Percentiles rank a stretch among this genome's conserved stretches.
These are phyloP conservation scores for Candida sonorensis DNA, from an alignment of 805 yeast species.

Conservation along the genomic window DNA sequence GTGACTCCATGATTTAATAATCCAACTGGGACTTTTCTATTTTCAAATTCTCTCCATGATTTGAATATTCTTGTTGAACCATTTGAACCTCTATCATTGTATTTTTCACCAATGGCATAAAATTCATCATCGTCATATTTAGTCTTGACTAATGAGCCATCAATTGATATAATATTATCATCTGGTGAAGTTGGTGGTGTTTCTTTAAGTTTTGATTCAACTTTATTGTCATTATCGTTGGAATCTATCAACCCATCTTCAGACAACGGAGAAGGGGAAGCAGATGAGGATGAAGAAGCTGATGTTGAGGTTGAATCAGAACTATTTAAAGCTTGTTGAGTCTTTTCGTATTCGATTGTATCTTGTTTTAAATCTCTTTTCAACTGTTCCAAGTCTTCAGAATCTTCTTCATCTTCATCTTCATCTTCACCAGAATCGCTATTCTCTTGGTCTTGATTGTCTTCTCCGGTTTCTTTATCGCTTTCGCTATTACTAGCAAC, in stretches of 20 bases:
- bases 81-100: conserved; percentile 59
- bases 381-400: conserved; percentile 15
- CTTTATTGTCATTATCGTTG: conserved; percentile 7
- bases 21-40: conserved; percentile 58
- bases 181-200: conserved; percentile 33
- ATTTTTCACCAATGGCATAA: conserved; percentile 50
- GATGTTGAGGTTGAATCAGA: too few relatives aligned
- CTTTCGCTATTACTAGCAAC: too few relatives aligned
- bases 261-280: too few relatives aligned
- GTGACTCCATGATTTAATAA: conserved; percentile 89
- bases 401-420: conserved; percentile 6
- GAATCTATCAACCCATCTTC: too few relatives aligned
- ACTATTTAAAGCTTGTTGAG: too few relatives aligned
- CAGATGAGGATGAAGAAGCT: too few relatives aligned
- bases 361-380: conserved; percentile 24
- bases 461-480: too few relatives aligned
- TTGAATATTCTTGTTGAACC: conserved; percentile 53
- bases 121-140: conserved; percentile 32
- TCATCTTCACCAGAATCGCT: conserved; percentile 3
- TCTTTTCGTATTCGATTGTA: too few relatives aligned
- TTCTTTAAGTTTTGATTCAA: conserved; percentile 10
- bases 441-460: too few relatives aligned
- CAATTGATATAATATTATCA: conserved; percentile 15
- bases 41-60: conserved; percentile 57
- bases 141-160: conserved; percentile 12